A percentile compares a stretch with the other conserved stretches of the same genome.
Evolutionary conservation across 1,284 basidiomycete species (phyloP).

Genomic region (Apiotrichum laibachii): DNA sequence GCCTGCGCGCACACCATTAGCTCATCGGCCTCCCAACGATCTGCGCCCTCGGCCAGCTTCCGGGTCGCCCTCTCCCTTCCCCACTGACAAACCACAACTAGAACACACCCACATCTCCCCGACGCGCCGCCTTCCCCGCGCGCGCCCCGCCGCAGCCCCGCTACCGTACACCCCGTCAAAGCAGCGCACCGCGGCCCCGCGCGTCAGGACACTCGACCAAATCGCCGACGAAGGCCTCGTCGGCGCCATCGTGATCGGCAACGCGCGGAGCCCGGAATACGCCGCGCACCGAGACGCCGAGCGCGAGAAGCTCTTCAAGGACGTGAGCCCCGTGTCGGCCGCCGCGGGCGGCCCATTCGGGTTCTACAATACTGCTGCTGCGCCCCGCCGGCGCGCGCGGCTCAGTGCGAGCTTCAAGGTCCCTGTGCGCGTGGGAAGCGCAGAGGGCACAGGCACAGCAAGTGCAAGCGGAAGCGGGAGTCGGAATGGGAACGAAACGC

Average conservation of each 20-base stretch:
- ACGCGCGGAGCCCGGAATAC: conserved; percentile 13
- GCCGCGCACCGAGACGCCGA: conserved; percentile 26
- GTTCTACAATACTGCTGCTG: conserved; percentile 27
- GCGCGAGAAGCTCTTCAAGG: conserved; percentile 32
- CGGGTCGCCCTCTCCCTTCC: too few species aligned
- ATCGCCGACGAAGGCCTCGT: conserved; percentile 17
- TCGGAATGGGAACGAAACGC: too few species aligned
- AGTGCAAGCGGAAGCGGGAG: too few species aligned
- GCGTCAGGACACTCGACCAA: conserved; percentile 16
- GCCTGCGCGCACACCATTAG: too few species aligned
- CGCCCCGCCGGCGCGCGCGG: conserved; percentile 3
- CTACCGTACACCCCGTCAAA: neutral
- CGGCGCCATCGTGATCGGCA: conserved; percentile 13
- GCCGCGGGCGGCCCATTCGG: conserved; percentile 24
- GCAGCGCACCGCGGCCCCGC: neutral
- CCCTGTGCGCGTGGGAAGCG: neutral
- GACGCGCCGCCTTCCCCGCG: neutral
- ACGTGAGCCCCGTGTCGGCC: conserved; percentile 27
- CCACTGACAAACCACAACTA: too few species aligned
- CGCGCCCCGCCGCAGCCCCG: neutral
- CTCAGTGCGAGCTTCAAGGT: conserved; percentile 10
- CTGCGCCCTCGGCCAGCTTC: too few species aligned
- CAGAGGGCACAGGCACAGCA: too few species aligned
- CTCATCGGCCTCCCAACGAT: too few species aligned
- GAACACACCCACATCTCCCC: too few species aligned